Percentiles rank a stretch among this genome's conserved stretches.
phyloP scores from a whole-genome alignment of 805 yeast genomes.

The Lachancea lanzarotensis region DNA sequence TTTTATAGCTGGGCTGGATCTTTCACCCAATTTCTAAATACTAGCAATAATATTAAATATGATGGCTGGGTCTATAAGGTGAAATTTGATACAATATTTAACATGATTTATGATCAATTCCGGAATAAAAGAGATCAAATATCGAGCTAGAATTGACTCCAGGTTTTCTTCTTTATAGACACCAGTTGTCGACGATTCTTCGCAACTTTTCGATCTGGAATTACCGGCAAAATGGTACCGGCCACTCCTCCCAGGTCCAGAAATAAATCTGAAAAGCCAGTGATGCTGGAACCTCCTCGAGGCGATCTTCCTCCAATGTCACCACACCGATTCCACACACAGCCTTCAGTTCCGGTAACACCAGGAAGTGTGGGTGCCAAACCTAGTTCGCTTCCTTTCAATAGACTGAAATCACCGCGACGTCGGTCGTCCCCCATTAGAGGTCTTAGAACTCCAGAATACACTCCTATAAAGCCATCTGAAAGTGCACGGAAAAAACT shows the following conservation, averaged over 20 bases:
- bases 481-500: slow-evolving; percentile 8
- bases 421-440: slow-evolving; percentile 17
- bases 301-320: slow-evolving; percentile 2
- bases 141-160: too few species aligned
- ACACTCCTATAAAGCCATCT: slow-evolving; percentile 21
- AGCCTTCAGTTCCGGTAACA: slow-evolving; percentile 5
- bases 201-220: not conserved
- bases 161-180: too few species aligned
- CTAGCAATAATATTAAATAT: not conserved
- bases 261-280: slow-evolving; percentile 6
- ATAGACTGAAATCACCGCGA: slow-evolving; percentile 6
- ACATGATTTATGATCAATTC: not conserved
- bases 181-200: too few species aligned
- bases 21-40: too few species aligned
- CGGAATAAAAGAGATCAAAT: not conserved
- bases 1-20: not conserved
- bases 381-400: not conserved
- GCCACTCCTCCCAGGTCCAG: slow-evolving; percentile 32
- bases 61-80: not conserved
- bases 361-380: slow-evolving; percentile 10
- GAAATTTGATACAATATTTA: not conserved
- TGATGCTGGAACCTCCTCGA: slow-evolving; percentile 1
- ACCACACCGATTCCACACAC: not conserved
- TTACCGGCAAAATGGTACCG: slow-evolving; percentile 20
- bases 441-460: slow-evolving; percentile 30